phyloP scores from a whole-genome alignment of 805 yeast genomes.

The Starmerella cellae region DNA sequence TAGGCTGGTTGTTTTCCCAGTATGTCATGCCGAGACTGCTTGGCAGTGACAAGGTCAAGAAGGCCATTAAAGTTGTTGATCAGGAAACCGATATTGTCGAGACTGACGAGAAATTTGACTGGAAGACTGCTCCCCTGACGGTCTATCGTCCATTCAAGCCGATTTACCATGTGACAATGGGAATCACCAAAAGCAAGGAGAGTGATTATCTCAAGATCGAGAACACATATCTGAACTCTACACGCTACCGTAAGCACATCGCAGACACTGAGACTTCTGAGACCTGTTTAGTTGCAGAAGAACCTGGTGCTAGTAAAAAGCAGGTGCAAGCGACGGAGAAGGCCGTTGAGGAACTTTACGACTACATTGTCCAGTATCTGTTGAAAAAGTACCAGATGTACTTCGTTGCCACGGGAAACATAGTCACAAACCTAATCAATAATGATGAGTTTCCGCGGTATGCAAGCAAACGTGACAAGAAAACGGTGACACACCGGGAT shows the following conservation, averaged over 20 bases:
- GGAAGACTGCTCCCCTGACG: constrained; percentile 5
- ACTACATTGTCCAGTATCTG: constrained; percentile 31
- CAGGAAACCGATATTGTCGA: constrained; percentile 10
- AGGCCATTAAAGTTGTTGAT: constrained; percentile 13
- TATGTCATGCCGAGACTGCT: constrained; percentile 10
- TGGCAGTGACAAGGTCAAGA: constrained; percentile 3
- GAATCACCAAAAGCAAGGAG: constrained; percentile 36
- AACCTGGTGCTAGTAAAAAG: constrained; percentile 5
- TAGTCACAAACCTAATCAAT: constrained; percentile 14
- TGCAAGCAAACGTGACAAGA: constrained; percentile 7
- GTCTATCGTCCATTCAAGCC: constrained; percentile 46
- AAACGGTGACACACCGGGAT: constrained; percentile 5
- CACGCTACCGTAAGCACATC: constrained; percentile 26
- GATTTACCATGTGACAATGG: constrained; percentile 50
- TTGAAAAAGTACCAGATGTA: constrained; percentile 41
- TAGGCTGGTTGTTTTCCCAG: constrained; percentile 2
- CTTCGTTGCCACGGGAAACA: constrained; percentile 29
- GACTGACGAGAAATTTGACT: constrained; percentile 10
- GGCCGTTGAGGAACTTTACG: constrained; percentile 40
- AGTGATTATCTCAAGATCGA: constrained; percentile 52
- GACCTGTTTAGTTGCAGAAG: constrained; percentile 10
- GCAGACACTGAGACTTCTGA: constrained; percentile 7
- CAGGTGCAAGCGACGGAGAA: constrained; percentile 24
- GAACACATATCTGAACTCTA: constrained; percentile 31
- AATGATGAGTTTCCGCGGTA: constrained; percentile 13